phyloP scores from a whole-genome alignment of 345 rosid species.

The Lepidium africanum region DNA sequence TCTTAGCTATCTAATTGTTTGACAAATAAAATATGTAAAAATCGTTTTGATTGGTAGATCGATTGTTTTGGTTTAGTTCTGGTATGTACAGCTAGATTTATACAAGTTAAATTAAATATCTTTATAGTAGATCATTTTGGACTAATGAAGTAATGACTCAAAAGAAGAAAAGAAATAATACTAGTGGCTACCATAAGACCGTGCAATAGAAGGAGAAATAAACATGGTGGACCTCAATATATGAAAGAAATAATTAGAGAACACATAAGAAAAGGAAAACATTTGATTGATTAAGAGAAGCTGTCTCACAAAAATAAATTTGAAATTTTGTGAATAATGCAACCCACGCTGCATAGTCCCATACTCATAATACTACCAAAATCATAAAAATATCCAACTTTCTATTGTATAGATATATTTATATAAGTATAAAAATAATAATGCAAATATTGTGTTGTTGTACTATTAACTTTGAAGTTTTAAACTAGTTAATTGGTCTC shows the following conservation, averaged over 20 bases:
- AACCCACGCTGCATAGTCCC: slow-evolving; percentile 14
- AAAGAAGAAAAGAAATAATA: background rate
- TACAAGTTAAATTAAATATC: background rate
- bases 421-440: too few relatives aligned
- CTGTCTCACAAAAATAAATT: slow-evolving; percentile 30
- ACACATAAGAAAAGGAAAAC: background rate
- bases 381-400: slow-evolving; percentile 11
- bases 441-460: background rate
- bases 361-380: slow-evolving; percentile 24
- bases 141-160: background rate
- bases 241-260: slow-evolving; percentile 14
- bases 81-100: background rate
- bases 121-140: background rate
- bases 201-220: background rate
- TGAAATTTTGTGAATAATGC: slow-evolving; percentile 17
- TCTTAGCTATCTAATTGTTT: too few relatives aligned
- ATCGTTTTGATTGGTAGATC: background rate
- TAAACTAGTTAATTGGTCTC: slow-evolving; percentile 14
- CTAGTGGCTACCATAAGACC: background rate
- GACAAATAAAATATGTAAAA: background rate
- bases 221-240: slow-evolving; percentile 6
- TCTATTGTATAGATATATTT: background rate
- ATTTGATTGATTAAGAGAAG: slow-evolving; percentile 20
- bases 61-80: background rate
- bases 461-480: slow-evolving; percentile 19